Evolutionary conservation across 1,284 basidiomycete species (phyloP), one percentile per base, ranked within the genome.

Genomic region (Apiotrichum domesticum): DNA sequence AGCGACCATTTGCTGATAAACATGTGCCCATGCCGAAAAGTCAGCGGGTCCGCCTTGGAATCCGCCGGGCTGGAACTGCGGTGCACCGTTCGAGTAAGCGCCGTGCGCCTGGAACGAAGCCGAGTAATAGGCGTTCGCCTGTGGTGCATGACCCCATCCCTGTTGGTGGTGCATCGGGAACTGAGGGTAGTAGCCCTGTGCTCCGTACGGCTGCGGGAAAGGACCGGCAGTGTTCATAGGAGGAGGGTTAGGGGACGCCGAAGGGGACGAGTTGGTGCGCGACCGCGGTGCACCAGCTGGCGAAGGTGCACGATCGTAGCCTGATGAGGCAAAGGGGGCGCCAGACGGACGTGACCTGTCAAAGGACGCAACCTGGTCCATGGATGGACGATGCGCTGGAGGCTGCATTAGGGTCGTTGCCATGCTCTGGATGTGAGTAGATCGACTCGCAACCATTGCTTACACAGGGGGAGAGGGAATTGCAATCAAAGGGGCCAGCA

Each of bases 1-100:
- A 50, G 68, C 67, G 10, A 73, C 63, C 72, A 74, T 74, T 33
- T 73, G 72, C 49, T 72, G 69, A 52, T 75, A 75, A n/a, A 71
- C 72, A 54, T 71, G 68, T 21, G 73, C 67, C 73, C 73, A 75
- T 9, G 72, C 72, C 10, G 70, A 66, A 52, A 73, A 74, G 53
- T 75, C 72, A 21, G 66, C 63, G 41, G 64, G 68, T 39, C 49
- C 49, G 2, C 56, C 58, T 55, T 69, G 69, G 14, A 42, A 40
- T 6, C n/a, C 32, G 40, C 49, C 49, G 41, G 70, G 72, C 42
- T 58, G 62, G 46, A 66, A 69, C 48, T 56, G 32, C 43, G 51
- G 35, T 3, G 32, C 35, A 9, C 44, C 49, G 35, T 42, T 45
- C n/a, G 61, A 55, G 47, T 58, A 62, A 2, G 47, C 15, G n/a